phyloP scores from a whole-genome alignment of 768 basidiomycete genomes.

The Rhodotorula taiwanensis region DNA sequence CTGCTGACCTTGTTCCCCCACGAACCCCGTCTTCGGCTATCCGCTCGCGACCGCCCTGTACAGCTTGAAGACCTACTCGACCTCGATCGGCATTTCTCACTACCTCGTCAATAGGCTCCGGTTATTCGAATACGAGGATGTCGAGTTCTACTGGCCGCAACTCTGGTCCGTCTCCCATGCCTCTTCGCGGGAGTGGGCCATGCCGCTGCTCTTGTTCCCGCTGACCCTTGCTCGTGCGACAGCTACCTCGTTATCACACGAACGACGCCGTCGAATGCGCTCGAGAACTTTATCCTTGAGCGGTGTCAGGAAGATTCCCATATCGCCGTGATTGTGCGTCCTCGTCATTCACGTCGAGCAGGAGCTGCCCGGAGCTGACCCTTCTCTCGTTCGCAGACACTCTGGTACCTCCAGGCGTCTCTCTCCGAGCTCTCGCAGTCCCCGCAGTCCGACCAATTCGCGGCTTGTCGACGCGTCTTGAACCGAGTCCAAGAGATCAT shows the following conservation, averaged over 20 bases:
- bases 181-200: too few relatives aligned
- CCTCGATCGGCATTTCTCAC: slow-evolving; percentile 49
- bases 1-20: neutral
- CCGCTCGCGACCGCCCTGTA: too few relatives aligned
- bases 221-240: neutral
- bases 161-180: slow-evolving; percentile 45
- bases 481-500: slow-evolving; percentile 94
- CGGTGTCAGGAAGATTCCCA: slow-evolving; percentile 85
- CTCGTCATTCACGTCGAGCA: too few relatives aligned
- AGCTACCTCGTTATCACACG: slow-evolving; percentile 92
- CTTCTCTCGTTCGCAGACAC: slow-evolving; percentile 53
- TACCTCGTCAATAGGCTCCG: slow-evolving; percentile 49
- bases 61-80: slow-evolving; percentile 49
- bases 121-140: slow-evolving; percentile 48
- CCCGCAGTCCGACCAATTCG: slow-evolving; percentile 54
- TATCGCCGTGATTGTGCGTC: slow-evolving; percentile 82
- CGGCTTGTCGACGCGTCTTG: slow-evolving; percentile 82
- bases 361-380: too few relatives aligned
- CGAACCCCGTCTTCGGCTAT: slow-evolving; percentile 3
- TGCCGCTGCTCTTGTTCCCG: neutral
- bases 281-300: slow-evolving; percentile 89
- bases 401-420: slow-evolving; percentile 98
- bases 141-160: slow-evolving; percentile 52
- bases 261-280: slow-evolving; percentile 80
- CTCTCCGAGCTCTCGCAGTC: slow-evolving; percentile 64